Evolutionary conservation across 352 stramenopile genomes (phyloP).

Genomic region (Pythium scleroteichum): DNA sequence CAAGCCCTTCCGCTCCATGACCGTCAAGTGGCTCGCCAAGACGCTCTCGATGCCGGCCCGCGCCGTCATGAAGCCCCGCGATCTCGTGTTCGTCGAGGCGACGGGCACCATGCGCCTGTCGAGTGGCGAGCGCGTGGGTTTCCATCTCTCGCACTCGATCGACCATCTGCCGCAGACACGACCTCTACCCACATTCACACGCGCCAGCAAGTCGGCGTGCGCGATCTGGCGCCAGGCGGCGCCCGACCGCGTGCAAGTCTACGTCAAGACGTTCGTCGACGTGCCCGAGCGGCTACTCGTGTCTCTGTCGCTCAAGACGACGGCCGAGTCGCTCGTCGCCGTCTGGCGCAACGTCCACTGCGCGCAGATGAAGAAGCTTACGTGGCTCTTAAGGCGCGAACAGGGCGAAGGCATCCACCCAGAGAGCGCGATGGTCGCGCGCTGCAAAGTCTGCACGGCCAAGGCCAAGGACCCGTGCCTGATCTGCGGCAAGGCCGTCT

Average conservation of each 20-base stretch:
- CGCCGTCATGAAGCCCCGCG: conserved; percentile 47
- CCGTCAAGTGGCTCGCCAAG: conserved; percentile 29
- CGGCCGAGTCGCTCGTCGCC: conserved; percentile 22
- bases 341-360: conserved; percentile 29
- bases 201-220: conserved; percentile 38
- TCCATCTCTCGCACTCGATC: conserved; percentile 60
- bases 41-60: conserved; percentile 27
- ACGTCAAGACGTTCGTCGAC: conserved; percentile 20
- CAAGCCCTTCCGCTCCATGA: conserved; percentile 46
- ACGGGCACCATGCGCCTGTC: conserved; percentile 38
- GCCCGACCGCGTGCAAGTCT: conserved; percentile 20
- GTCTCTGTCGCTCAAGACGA: conserved; percentile 4
- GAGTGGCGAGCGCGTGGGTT: conserved; percentile 50
- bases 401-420: not conserved
- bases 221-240: conserved; percentile 39
- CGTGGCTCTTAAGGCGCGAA: conserved; percentile 18
- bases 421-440: not conserved
- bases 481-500: conserved; percentile 19
- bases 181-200: conserved; percentile 25
- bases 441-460: conserved; percentile 27
- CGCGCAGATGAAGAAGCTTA: conserved; percentile 31
- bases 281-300: conserved; percentile 15
- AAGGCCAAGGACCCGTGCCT: conserved; percentile 25
- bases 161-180: conserved; percentile 15
- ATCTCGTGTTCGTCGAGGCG: conserved; percentile 59